A percentile compares a stretch with the other conserved stretches of the same genome.
Conservation (phyloP, 371 early-diverging fungal genomes). For the Rhizomucor pusillus region DNA sequence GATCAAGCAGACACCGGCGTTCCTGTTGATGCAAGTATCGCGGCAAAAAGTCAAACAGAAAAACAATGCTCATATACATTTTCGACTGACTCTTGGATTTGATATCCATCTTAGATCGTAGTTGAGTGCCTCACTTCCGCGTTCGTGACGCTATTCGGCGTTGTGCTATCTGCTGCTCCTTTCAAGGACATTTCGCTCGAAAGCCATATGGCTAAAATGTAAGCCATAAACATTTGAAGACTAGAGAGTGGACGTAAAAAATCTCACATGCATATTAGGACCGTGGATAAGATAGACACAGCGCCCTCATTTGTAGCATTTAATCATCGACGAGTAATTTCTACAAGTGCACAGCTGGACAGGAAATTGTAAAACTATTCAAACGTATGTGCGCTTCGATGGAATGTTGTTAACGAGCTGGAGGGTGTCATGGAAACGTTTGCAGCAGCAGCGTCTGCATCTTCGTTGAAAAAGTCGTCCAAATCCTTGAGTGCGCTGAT, state of each 20-base stretch:
- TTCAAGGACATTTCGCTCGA: constrained; percentile 64
- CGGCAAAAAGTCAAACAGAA: not conserved
- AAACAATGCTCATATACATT: not conserved
- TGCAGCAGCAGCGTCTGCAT: constrained; percentile 23
- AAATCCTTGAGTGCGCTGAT: constrained; percentile 58
- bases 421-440: too few species aligned
- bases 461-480: constrained; percentile 61
- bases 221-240: constrained; percentile 12
- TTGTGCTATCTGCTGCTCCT: constrained; percentile 50
- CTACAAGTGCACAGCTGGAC: constrained; percentile 33
- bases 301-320: constrained; percentile 63
- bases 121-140: constrained; percentile 41
- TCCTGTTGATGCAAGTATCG: constrained; percentile 57
- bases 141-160: constrained; percentile 35
- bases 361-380: constrained; percentile 16
- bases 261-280: constrained; percentile 29
- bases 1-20: constrained; percentile 50
- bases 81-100: too few species aligned
- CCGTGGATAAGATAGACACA: constrained; percentile 65
- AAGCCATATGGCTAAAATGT: constrained; percentile 64
- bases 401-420: too few species aligned
- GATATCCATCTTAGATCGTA: constrained; percentile 24
- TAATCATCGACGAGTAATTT: constrained; percentile 51
- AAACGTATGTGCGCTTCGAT: too few species aligned
- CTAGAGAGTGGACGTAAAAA: not conserved